Conservation (phyloP, 2,329 filamentous ascomycete species). For the Stemphylium lycopersici region DNA sequence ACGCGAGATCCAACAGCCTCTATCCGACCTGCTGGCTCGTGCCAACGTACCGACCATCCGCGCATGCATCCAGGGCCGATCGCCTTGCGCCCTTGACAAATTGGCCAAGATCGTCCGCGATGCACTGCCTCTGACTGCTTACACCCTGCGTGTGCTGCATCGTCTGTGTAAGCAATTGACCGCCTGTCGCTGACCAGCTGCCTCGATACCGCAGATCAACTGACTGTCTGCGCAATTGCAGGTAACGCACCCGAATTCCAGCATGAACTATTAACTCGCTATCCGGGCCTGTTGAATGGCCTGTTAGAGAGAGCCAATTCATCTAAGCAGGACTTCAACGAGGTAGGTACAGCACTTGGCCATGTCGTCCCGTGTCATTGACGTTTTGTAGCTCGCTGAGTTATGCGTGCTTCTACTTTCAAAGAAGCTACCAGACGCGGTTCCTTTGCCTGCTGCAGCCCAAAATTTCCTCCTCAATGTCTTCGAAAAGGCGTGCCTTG, state of each 20-base stretch:
- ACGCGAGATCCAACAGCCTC: constrained; percentile 38
- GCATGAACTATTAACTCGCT: constrained; percentile 36
- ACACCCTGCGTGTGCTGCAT: constrained; percentile 58
- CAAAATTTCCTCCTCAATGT: constrained; percentile 43
- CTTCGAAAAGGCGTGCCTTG: constrained; percentile 36
- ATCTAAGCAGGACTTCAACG: constrained; percentile 36
- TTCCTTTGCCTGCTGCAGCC: constrained; percentile 42
- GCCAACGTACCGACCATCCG: constrained; percentile 47
- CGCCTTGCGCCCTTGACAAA: constrained; percentile 57
- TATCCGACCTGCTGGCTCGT: constrained; percentile 44
- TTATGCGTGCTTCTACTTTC: constrained; percentile 45
- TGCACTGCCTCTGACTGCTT: constrained; percentile 58
- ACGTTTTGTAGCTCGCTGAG: constrained; percentile 29
- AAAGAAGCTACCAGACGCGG: constrained; percentile 34
- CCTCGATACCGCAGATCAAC: constrained; percentile 3
- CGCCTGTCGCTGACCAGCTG: background rate
- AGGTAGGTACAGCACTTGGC: constrained; percentile 28
- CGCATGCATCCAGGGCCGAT: constrained; percentile 53
- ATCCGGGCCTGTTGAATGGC: constrained; percentile 40
- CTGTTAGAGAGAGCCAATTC: constrained; percentile 42
- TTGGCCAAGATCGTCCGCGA: constrained; percentile 54
- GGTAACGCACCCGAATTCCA: constrained; percentile 41
- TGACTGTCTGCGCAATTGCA: constrained; percentile 31
- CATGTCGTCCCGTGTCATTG: background rate
- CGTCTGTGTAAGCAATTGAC: constrained; percentile 51